Evolutionary conservation across 352 stramenopile genomes (phyloP), one percentile per base, ranked within the genome.

Genomic region (Phytopythium montanum): DNA sequence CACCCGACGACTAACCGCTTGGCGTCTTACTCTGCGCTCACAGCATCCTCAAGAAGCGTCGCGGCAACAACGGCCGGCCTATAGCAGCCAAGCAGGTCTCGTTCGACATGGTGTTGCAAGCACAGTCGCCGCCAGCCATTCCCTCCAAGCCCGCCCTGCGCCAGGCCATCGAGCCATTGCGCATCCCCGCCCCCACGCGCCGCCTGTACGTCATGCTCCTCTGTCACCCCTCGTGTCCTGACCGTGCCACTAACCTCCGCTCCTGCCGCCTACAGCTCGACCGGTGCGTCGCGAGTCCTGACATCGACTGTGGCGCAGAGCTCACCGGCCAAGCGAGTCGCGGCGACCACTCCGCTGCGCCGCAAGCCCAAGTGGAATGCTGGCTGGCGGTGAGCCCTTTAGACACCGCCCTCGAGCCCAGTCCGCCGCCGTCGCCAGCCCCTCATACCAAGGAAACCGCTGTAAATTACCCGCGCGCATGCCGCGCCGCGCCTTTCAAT

Each of bases 21-120:
- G 23, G 45, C 16, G 44, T 7, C 36, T 53, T 31, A 6, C 57
- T 2, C 3, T 5, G 19, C 3, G 33, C 2, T 5, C 16, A 5
- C 41, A 92, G 82, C 62, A 92, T 92, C 53, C 69, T 92, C 2
- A 92, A 92, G 62, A 90, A 88, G 60, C 76, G 76, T 53, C 66
- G 75, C 52, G 42, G 68, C 9, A 61, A 68, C 38, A 60, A 58
- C 29, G 42, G 25, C 52, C 64, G 48, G n/a, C 25, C 45, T 0
- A 21, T 55, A 31, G 46, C 45, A n/a, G 60, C 62, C 28, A 92
- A 90, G 69, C 80, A 90, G 66, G 80, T 92, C 3, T 89, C 79
- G 21, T 90, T 92, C 57, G 69, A 87, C 66, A 51, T 74, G 38
- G 68, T 66, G 16, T 42, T 61, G 60, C 60, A 49, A 49, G 52